phyloP scores from a whole-genome alignment of 1,284 basidiomycete genomes.

The Trichosporon coremiiforme region DNA sequence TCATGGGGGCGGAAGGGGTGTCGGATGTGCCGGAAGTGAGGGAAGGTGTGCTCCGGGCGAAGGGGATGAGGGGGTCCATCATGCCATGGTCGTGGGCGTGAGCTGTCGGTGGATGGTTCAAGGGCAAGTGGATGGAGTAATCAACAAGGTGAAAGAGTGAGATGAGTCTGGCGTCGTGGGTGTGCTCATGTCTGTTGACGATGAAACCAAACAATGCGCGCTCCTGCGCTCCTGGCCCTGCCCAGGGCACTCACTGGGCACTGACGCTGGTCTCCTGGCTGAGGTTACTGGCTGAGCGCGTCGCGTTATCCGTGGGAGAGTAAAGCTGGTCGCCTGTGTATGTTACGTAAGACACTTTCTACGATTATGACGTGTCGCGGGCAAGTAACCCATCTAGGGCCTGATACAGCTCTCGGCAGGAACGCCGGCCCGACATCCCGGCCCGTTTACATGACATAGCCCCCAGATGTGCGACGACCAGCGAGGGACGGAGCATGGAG shows the following conservation, averaged over 20 bases:
- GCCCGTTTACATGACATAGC: background rate
- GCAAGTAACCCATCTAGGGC: background rate
- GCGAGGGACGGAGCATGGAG: background rate
- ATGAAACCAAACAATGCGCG: constrained; percentile 16
- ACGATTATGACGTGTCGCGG: background rate
- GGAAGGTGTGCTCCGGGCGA: constrained; percentile 22
- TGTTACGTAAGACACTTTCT: background rate
- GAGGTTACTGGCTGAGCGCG: constrained; percentile 1
- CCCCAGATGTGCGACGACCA: background rate
- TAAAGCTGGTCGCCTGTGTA: background rate
- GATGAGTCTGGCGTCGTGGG: background rate
- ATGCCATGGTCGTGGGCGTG: constrained; percentile 1
- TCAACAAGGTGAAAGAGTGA: background rate
- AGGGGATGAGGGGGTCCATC: constrained; percentile 19
- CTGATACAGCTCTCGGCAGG: background rate
- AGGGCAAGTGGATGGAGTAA: constrained; percentile 7
- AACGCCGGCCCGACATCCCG: constrained; percentile 12
- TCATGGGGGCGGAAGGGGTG: constrained; percentile 26
- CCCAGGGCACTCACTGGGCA: too few relatives aligned
- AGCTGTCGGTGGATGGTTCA: constrained; percentile 4
- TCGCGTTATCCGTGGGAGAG: constrained; percentile 20
- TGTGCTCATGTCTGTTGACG: background rate
- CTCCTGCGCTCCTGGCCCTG: constrained; percentile 11
- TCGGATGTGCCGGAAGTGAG: constrained; percentile 23
- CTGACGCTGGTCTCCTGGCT: background rate